Evolutionary conservation across 2,329 filamentous ascomycete genomes (phyloP), one percentile per base, ranked within the genome.

Genomic region (Nectriaceae sp.): DNA sequence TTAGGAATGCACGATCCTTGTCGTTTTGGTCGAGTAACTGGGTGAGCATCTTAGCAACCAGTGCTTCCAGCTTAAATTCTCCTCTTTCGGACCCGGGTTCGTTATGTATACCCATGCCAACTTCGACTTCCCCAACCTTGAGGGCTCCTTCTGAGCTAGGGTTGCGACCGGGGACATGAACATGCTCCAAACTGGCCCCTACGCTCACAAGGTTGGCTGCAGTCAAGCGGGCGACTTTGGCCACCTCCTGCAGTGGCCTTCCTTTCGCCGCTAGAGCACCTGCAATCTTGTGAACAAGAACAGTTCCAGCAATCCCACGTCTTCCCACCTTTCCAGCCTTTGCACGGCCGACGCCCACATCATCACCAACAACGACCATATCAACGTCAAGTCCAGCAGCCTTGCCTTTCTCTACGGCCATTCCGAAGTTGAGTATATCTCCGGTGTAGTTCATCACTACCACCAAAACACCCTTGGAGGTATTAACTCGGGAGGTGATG

Each of bases 391-490:
- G 71, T 0, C 90, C 92, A 0, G 84, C 82, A 2, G 90, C 90
- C 49, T 88, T 86, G 15, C 91, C 91, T 74, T 96, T 96, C 70
- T 97, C 93, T 8, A 94, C 89, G 1, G 87, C 92, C 80, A 97
- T 87, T 46, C 91, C 92, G 65, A 97, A 97, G 72, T 96, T 95
- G 58, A 97, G 79, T 45, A 96, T 83, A 67, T 92, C 89, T 31
- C 89, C 89, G 1, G 90, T 96, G 70, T 96, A 96, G 69, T 97
- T 97, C 89, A 96, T 96, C 22, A 96, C 89, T 5, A 92, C 86
- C n/a, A 96, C 88, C 35, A 97, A 69, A 2, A 96, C 88, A 20
- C 92, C 93, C 53, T 83, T 80, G 38, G 80, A 77, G 3, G 80
- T 79, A 52, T 89, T 83, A 3, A 96, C 88, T 18, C 89, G 79